A percentile compares a stretch with the other conserved stretches of the same genome.
phyloP scores from a whole-genome alignment of 2,329 filamentous ascomycete species.

The Dactylellina haptotyla region DNA sequence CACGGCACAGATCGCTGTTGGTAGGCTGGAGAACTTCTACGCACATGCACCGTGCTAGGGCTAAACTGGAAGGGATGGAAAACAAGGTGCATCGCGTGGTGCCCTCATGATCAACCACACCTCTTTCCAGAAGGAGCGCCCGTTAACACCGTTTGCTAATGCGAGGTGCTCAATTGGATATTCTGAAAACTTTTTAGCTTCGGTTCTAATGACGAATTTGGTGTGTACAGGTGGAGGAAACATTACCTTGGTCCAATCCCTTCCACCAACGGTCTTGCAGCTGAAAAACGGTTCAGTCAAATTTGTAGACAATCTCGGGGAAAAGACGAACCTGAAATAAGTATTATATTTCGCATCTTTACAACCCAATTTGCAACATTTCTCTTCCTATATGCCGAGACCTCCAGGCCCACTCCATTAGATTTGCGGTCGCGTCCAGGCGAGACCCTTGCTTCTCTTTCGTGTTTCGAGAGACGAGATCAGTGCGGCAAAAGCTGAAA shows the following conservation, averaged over 20 bases:
- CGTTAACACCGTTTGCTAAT: constrained; percentile 28
- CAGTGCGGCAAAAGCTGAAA: constrained; percentile 41
- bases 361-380: too few relatives aligned
- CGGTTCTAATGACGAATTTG: constrained; percentile 31
- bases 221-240: background rate
- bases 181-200: constrained; percentile 3
- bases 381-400: background rate
- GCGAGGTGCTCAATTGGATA: constrained; percentile 3
- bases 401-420: constrained; percentile 28
- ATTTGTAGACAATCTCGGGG: too few relatives aligned
- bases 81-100: constrained; percentile 47
- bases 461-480: constrained; percentile 48
- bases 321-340: background rate
- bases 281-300: too few relatives aligned
- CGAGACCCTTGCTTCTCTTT: constrained; percentile 52
- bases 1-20: constrained; percentile 49
- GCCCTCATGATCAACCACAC: constrained; percentile 49
- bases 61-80: constrained; percentile 43
- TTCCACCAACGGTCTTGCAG: background rate
- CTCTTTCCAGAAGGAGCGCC: constrained; percentile 30
- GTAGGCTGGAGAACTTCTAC: constrained; percentile 13
- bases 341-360: background rate
- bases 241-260: background rate
- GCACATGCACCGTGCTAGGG: constrained; percentile 42
- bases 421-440: constrained; percentile 42